phyloP scores from a whole-genome alignment of 495 filamentous ascomycete species.

The Lasiosphaeria miniovina region DNA sequence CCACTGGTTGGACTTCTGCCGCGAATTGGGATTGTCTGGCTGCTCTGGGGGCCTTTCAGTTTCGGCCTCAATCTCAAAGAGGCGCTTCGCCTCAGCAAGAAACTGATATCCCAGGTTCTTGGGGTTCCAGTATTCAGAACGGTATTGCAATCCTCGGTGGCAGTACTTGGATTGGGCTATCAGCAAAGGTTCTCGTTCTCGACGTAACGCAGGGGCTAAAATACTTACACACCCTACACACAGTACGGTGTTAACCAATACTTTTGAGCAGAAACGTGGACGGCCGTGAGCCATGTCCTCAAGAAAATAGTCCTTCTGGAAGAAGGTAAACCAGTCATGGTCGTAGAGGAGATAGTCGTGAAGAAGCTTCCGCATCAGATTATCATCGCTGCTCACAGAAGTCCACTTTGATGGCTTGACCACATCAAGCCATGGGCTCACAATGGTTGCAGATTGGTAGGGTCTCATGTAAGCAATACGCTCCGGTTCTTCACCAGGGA shows the following conservation, averaged over 20 bases:
- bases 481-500: constrained; percentile 16
- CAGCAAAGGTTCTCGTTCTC: background rate
- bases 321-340: constrained; percentile 32
- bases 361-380: constrained; percentile 32
- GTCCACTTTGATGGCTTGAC: constrained; percentile 38
- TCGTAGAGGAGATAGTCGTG: constrained; percentile 39
- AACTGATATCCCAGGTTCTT: constrained; percentile 37
- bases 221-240: constrained; percentile 37
- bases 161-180: constrained; percentile 23
- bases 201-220: background rate
- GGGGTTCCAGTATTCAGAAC: constrained; percentile 38
- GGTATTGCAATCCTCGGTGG: constrained; percentile 27
- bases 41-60: constrained; percentile 10
- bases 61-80: constrained; percentile 35
- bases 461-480: constrained; percentile 35
- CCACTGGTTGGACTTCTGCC: constrained; percentile 22
- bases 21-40: constrained; percentile 21
- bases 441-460: constrained; percentile 30
- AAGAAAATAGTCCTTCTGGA: constrained; percentile 39
- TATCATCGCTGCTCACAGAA: constrained; percentile 31
- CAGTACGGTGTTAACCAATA: constrained; percentile 38
- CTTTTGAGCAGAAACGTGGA: constrained; percentile 34
- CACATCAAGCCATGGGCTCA: constrained; percentile 30
- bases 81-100: constrained; percentile 37
- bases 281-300: constrained; percentile 32